Percentiles rank a stretch among this genome's conserved stretches.
phyloP scores from a whole-genome alignment of 2,329 filamentous ascomycete genomes.

The Cladorrhinum sp. region DNA sequence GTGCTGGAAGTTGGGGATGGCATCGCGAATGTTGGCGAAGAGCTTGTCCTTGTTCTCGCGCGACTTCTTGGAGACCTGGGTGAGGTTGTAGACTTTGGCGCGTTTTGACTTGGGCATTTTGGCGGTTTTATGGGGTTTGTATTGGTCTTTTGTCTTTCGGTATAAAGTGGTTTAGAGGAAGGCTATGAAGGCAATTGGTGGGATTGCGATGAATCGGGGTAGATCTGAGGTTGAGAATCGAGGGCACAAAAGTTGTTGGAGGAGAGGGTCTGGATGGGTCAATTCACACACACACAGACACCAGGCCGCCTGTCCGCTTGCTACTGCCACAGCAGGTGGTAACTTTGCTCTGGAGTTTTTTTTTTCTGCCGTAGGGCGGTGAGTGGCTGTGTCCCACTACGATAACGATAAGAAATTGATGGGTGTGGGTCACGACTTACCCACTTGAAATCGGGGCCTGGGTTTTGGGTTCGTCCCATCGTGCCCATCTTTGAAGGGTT shows the following conservation, averaged over 20 bases:
- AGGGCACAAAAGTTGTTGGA: neutral
- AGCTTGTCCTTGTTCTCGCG: conserved; percentile 88
- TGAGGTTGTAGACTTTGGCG: conserved; percentile 82
- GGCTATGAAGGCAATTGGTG: neutral
- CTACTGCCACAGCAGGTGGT: neutral
- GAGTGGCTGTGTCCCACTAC: neutral
- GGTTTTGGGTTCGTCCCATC: neutral
- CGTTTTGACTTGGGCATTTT: conserved; percentile 96
- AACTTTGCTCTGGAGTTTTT: conserved; percentile 1
- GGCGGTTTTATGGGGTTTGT: conserved; percentile 20
- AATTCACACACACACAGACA: neutral
- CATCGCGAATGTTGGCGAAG: conserved; percentile 83
- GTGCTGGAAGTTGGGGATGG: conserved; percentile 79
- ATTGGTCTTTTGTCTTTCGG: neutral
- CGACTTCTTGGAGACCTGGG: conserved; percentile 87
- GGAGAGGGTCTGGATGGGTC: neutral
- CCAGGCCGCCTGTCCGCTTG: neutral
- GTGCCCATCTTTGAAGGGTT: too few relatives aligned
- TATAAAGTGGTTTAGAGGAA: neutral
- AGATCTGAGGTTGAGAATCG: neutral
- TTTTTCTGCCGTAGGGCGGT: conserved; percentile 9
- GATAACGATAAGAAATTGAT: neutral
- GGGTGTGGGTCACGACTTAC: neutral
- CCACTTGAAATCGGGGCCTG: neutral
- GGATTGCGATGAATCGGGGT: neutral